phyloP scores from a whole-genome alignment of 148 eudicot genomes.

The Vaccinium macrocarpon region DNA sequence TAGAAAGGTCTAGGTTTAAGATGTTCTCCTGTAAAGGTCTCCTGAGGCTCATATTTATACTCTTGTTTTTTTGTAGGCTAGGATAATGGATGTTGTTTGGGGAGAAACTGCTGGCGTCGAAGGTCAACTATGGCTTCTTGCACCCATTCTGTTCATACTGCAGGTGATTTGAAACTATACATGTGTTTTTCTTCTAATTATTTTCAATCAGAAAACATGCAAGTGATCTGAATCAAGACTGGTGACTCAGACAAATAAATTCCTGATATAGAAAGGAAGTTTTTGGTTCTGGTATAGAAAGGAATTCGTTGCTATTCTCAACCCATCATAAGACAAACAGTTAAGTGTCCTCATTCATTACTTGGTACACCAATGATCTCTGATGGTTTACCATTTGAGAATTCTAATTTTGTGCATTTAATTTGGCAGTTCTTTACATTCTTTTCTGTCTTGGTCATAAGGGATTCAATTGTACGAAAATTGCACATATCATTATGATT shows the following conservation, averaged over 20 bases:
- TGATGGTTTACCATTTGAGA: neutral
- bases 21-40: neutral
- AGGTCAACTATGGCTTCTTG: constrained; percentile 42
- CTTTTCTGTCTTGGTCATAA: neutral
- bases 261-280: neutral
- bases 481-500: neutral
- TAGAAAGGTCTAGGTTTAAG: neutral
- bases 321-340: neutral
- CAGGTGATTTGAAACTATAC: constrained; percentile 30
- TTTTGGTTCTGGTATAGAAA: neutral
- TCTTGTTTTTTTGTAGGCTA: constrained; percentile 35
- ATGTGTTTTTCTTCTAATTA: neutral
- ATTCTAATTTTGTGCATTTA: neutral
- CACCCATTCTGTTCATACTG: constrained; percentile 38
- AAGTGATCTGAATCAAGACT: neutral
- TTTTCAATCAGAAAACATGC: neutral
- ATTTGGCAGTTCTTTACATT: neutral
- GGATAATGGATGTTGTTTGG: constrained; percentile 69
- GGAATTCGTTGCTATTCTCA: neutral
- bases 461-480: neutral
- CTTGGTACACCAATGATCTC: neutral
- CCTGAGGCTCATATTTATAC: neutral
- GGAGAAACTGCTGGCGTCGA: constrained; percentile 70
- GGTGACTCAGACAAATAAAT: neutral
- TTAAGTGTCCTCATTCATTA: neutral